Conservation (phyloP, 345 rosid species). For the Citrus sp. region DNA sequence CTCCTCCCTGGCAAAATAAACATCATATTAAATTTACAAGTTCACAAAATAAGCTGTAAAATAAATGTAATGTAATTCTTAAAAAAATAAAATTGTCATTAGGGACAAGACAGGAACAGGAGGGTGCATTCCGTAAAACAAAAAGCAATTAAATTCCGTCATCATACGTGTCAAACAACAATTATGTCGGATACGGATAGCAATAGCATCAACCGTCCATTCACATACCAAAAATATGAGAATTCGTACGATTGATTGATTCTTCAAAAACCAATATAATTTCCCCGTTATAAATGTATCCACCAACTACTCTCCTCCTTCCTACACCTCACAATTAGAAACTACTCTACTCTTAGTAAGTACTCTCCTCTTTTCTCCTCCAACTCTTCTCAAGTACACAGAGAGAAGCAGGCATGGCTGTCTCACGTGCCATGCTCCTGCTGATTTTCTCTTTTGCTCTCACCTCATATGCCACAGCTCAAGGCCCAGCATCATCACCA, state of each 20-base stretch:
- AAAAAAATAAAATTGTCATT: neutral
- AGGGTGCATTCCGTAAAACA: neutral
- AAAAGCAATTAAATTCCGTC: neutral
- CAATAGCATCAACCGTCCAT: constrained; percentile 15
- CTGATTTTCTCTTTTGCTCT: constrained; percentile 17
- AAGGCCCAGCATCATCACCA: constrained; percentile 23
- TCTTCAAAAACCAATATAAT: neutral
- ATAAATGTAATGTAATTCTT: too few species aligned
- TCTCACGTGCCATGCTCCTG: constrained; percentile 32
- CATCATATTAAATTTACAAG: too few species aligned
- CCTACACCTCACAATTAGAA: neutral
- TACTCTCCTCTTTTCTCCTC: neutral
- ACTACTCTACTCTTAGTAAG: neutral
- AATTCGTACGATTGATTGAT: neutral
- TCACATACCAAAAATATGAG: neutral
- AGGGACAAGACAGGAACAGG: neutral
- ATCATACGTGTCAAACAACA: constrained; percentile 17
- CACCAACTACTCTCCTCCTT: neutral
- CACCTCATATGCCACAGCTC: constrained; percentile 25
- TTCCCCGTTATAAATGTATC: constrained; percentile 19
- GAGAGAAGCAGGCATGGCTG: constrained; percentile 25
- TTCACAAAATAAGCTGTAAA: too few species aligned
- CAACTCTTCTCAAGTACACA: neutral
- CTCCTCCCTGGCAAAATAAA: too few species aligned
- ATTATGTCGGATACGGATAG: neutral